A percentile compares a stretch with the other conserved stretches of the same genome.
Evolutionary conservation across 768 basidiomycete genomes (phyloP).

Genomic region (Galerina marginata): DNA sequence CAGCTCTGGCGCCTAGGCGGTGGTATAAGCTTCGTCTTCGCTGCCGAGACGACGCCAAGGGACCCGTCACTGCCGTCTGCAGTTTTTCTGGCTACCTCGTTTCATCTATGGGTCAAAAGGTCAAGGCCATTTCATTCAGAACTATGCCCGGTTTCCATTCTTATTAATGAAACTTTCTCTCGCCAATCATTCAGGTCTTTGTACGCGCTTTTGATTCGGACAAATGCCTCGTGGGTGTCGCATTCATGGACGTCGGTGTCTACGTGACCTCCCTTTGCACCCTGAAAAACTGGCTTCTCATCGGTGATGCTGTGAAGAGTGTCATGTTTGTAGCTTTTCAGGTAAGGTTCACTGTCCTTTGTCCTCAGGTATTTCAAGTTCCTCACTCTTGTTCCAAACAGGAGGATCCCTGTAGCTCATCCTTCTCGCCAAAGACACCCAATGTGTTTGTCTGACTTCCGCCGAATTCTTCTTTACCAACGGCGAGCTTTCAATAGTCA

Average conservation of each 20-base stretch:
- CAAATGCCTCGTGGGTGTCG: constrained; percentile 93
- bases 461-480: constrained; percentile 91
- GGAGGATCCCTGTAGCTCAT: constrained; percentile 97
- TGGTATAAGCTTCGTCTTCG: constrained; percentile 83
- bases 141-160: background rate
- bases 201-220: constrained; percentile 95
- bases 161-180: constrained; percentile 11
- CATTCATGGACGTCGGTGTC: constrained; percentile 94
- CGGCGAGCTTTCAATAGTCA: constrained; percentile 76
- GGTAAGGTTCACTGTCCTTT: constrained; percentile 47
- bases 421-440: constrained; percentile 80
- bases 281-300: constrained; percentile 91
- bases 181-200: constrained; percentile 66
- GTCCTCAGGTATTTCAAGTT: background rate
- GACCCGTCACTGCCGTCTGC: constrained; percentile 88
- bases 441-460: constrained; percentile 61
- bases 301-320: constrained; percentile 92
- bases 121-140: constrained; percentile 29
- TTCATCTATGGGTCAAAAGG: constrained; percentile 96
- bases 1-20: constrained; percentile 58
- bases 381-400: constrained; percentile 33
- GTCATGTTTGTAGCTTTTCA: constrained; percentile 95
- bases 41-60: constrained; percentile 91
- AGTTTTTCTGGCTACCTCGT: constrained; percentile 93
- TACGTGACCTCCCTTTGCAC: constrained; percentile 89